Base-by-base conservation (phyloP, 1,284 basidiomycete species). In the Tausonia pullulans region DNA sequence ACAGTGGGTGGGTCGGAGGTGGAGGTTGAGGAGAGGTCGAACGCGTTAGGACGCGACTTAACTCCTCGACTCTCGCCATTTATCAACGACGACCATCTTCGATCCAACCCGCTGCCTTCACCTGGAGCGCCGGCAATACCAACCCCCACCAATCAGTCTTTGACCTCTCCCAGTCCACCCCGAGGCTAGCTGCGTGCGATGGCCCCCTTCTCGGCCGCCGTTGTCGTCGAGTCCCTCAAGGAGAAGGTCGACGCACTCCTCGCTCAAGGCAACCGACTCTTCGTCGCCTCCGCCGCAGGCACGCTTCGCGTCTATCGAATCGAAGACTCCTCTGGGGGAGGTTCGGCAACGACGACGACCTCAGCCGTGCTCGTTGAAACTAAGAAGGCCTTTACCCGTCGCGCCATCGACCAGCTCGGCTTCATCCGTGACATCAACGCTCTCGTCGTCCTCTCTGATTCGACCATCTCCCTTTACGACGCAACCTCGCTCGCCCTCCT, bases 401-500 rank as follows among this genome's bases (percentile, higher is more conserved):
- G 82, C 69, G 80, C 87, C 10, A 88, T 98, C 53, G 92, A 97
- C 65, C 90, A 91, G 72, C 78, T 97, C 5, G 88, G 85, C 3
- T 86, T 87, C 61, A 81, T 97, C 68, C 86, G 87, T 68, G 88
- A 90, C 69, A 82, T 89, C 13, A 86, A 89, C 69, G 87, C 87
- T 9, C 78, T 97, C 43, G 85, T 88, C 4, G 81, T 89, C 7
- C 81, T 96, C 2, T 87, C 88, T 16, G 91, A 92, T 90, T 69
- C 65, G 82, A 76, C 81, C 77, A 61, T 79, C 75, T 67, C 84
- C 82, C 53, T 87, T 3, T 5, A 13, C 43, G 5, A n/a, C 13
- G n/a, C 7, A 41, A 80, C 55, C 77, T 87, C 63, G 85, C 81
- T 71, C 84, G 85, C 2, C 77, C 85, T 45, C 85, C 86, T 48